Percentiles rank a stretch among this genome's conserved stretches.
Evolutionary conservation across 495 filamentous ascomycete genomes (phyloP).

Genomic region (Usnea hakonensis): DNA sequence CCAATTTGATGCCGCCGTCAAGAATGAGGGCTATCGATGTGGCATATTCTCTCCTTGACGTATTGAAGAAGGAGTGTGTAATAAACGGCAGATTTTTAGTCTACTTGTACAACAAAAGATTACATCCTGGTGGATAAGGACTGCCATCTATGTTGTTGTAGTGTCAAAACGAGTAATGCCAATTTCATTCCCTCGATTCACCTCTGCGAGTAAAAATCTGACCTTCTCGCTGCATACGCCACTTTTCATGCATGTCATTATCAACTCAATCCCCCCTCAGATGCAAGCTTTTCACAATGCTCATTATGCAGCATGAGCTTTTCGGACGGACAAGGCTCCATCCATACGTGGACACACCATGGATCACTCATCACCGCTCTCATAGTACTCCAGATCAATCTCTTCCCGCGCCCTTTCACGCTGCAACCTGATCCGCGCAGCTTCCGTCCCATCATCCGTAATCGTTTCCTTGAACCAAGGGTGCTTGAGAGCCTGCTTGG

Average conservation of each 20-base stretch:
- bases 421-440: constrained; percentile 61
- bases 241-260: constrained; percentile 7
- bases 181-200: background rate
- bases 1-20: no score
- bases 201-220: constrained; percentile 4
- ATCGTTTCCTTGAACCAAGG: constrained; percentile 86
- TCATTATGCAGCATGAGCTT: background rate
- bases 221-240: background rate
- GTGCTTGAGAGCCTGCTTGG: constrained; percentile 83
- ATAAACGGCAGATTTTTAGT: no score
- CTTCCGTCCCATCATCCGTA: constrained; percentile 91
- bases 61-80: no score
- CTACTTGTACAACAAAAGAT: no score
- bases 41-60: no score
- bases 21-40: no score
- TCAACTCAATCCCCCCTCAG: background rate
- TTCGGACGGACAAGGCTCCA: background rate
- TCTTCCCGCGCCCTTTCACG: constrained; percentile 28
- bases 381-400: constrained; percentile 10
- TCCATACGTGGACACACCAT: background rate
- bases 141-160: background rate
- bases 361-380: background rate
- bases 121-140: background rate
- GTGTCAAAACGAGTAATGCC: constrained; percentile 1
- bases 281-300: background rate